Conservation (phyloP, 1,284 basidiomycete genomes). For the Cerioporus squamosus region DNA sequence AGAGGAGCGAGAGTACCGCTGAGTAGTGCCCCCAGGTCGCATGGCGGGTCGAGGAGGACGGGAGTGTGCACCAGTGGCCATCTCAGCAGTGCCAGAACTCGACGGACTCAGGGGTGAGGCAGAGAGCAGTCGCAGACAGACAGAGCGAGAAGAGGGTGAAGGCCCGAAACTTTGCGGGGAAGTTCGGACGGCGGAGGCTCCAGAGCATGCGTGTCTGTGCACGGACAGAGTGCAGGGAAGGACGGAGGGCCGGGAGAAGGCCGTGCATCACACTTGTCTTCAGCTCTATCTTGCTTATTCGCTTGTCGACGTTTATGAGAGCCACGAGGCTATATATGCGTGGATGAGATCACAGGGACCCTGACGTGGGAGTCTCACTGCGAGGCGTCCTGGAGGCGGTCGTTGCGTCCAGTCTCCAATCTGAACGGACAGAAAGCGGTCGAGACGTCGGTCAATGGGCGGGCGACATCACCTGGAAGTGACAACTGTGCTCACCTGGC, state of each 20-base stretch:
- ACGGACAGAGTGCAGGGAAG: too few species aligned
- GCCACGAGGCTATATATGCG: not conserved
- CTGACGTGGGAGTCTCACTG: not conserved
- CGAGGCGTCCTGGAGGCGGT: not conserved
- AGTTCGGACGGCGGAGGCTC: conserved; percentile 3
- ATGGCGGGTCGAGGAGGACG: not conserved
- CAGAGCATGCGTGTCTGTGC: conserved; percentile 8
- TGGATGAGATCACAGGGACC: not conserved
- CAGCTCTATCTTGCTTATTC: not conserved
- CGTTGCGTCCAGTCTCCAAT: not conserved
- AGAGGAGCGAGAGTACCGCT: conserved; percentile 18
- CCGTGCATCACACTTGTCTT: not conserved
- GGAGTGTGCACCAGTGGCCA: conserved; percentile 10
- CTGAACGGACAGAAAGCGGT: conserved; percentile 1
- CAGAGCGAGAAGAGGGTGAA: conserved; percentile 3
- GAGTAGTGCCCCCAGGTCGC: not conserved
- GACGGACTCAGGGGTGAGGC: not conserved
- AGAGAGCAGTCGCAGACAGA: not conserved
- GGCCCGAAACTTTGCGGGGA: conserved; percentile 10
- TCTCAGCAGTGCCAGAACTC: conserved; percentile 1
- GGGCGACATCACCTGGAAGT: not conserved
- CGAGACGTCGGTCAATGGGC: not conserved
- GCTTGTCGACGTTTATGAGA: conserved; percentile 1
- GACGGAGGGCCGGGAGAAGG: too few species aligned
- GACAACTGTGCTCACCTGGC: not conserved